Percentiles rank a stretch among this genome's conserved stretches.
Evolutionary conservation across 2,329 filamentous ascomycete genomes (phyloP).

Genomic region (Emmonsiellopsis sp.): DNA sequence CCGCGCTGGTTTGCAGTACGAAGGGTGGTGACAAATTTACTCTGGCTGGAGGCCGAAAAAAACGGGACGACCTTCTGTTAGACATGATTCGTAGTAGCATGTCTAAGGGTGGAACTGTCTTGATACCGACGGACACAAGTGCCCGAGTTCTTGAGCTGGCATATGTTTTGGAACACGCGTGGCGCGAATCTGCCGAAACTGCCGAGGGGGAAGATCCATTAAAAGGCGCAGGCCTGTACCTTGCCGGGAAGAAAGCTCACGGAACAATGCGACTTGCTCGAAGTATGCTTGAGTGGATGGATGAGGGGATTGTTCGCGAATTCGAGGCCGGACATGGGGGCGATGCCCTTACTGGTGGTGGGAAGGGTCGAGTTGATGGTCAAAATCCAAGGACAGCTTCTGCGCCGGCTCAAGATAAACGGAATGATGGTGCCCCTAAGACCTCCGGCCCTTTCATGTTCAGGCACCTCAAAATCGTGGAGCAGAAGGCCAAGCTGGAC

Average conservation of each 20-base stretch:
- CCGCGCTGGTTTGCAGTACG: constrained; percentile 85
- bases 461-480: constrained; percentile 71
- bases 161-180: constrained; percentile 86
- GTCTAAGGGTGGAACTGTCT: constrained; percentile 73
- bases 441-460: constrained; percentile 76
- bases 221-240: constrained; percentile 54
- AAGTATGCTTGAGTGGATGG: constrained; percentile 99
- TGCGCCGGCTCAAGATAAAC: constrained; percentile 27
- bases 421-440: constrained; percentile 28
- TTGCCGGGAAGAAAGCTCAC: constrained; percentile 77
- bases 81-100: constrained; percentile 73
- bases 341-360: constrained; percentile 21
- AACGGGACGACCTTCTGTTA: constrained; percentile 76
- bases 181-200: constrained; percentile 57
- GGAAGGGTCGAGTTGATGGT: constrained; percentile 31
- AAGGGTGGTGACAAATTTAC: constrained; percentile 65
- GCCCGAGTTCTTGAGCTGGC: constrained; percentile 88
- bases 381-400: constrained; percentile 28
- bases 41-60: constrained; percentile 63
- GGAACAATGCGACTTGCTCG: constrained; percentile 84
- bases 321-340: constrained; percentile 58
- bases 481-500: constrained; percentile 71
- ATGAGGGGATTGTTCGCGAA: constrained; percentile 85
- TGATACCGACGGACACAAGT: constrained; percentile 91
- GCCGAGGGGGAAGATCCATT: constrained; percentile 44